A percentile compares a stretch with the other conserved stretches of the same genome.
Conservation (phyloP, 768 basidiomycete species). For the Chlorophyllum brunneum region DNA sequence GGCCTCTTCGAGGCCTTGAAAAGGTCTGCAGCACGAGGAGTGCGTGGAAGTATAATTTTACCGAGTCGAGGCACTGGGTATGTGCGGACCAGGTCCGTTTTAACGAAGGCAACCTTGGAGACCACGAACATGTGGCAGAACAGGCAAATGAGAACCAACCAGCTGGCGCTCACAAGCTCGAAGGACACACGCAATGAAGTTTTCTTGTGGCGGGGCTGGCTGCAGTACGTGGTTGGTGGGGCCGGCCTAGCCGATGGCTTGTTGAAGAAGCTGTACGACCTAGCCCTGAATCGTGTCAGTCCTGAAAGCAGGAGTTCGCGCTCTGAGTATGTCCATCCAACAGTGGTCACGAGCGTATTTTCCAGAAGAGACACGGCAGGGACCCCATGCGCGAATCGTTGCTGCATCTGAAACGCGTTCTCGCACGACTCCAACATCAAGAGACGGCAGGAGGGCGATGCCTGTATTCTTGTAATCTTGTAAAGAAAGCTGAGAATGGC, state of each 20-base stretch:
- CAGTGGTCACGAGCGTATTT: background rate
- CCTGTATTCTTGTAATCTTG: background rate
- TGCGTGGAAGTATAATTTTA: background rate
- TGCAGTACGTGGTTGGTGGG: no score
- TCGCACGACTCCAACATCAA: background rate
- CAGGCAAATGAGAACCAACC: background rate
- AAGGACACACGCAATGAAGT: background rate
- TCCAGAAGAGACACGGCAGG: background rate
- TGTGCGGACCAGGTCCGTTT: background rate
- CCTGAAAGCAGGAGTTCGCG: background rate
- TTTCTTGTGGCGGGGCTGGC: no score
- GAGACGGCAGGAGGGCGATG: background rate
- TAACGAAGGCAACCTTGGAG: background rate
- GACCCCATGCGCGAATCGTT: background rate
- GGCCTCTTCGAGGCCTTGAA: background rate
- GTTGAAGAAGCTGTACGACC: background rate
- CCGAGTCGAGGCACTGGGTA: background rate
- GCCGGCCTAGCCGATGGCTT: background rate
- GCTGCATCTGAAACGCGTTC: background rate
- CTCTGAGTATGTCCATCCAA: background rate
- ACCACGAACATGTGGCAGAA: background rate
- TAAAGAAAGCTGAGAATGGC: slow-evolving; percentile 6
- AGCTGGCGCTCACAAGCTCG: background rate
- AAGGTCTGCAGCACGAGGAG: background rate
- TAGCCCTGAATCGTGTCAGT: background rate